phyloP scores from a whole-genome alignment of 257 asterid species.

The Solanum infundibuliforme region DNA sequence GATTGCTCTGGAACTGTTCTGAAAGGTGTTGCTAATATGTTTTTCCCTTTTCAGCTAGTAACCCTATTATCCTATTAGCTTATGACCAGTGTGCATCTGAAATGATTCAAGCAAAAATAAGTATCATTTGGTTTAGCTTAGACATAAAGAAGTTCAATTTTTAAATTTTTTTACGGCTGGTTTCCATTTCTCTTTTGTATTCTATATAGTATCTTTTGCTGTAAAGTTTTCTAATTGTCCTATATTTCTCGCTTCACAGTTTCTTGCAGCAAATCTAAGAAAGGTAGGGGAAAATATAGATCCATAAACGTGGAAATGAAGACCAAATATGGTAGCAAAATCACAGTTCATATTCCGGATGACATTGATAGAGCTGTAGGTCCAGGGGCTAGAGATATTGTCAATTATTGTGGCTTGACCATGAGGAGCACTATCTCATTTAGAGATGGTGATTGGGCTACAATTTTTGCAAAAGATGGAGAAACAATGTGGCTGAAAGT shows the following conservation, averaged over 20 bases:
- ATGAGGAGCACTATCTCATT: background rate
- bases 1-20: background rate
- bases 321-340: background rate
- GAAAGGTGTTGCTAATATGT: background rate
- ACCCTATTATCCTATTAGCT: background rate
- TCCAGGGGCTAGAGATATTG: constrained; percentile 1
- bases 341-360: background rate
- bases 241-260: background rate
- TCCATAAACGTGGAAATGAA: background rate
- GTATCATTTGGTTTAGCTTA: background rate
- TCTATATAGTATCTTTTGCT: background rate
- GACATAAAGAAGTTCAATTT: background rate
- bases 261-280: background rate
- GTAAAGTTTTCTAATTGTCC: background rate
- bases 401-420: constrained; percentile 1
- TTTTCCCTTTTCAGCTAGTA: background rate
- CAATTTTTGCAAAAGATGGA: background rate
- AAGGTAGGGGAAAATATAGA: background rate
- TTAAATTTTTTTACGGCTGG: background rate
- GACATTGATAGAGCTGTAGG: constrained; percentile 3
- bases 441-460: background rate
- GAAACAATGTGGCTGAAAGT: background rate
- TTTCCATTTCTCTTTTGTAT: background rate
- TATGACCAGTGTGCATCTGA: background rate
- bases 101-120: background rate